Base-by-base conservation (phyloP, 441 rosid species). In the Euphorbia schlechtendalii region DNA sequence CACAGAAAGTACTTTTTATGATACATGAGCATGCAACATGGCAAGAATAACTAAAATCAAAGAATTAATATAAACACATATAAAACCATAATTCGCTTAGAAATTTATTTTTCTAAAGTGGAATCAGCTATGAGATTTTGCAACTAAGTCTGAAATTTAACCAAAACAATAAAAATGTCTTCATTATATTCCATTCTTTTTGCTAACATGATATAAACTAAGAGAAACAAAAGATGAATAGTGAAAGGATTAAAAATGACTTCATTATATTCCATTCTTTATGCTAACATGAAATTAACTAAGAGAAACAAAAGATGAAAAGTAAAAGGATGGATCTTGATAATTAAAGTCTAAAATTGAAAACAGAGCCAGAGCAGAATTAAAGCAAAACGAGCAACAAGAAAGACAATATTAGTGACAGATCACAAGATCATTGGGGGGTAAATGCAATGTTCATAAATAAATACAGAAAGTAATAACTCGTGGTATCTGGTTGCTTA, bases 1-100 rank as follows among this genome's bases (percentile, higher is more conserved):
- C 30, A 27, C 56, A 60, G 61, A 71, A 70, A 69, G 46, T 21
- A 43, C 20, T 18, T 9, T 27, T 27, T 27, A 1, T 27, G 30
- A 27, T 27, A 27, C 30, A 27, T 27, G 30, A 27, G 30, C 30
- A 27, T 4, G 30, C 30, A 27, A 27, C 51, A 40, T 20, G 2
- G 45, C 3, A 53, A 61, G 41, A 34, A 49, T 59, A 24, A 58
- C 52, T 22, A 38, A 59, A 48, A 60, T 25, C 45, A 8, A 22
- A 17, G 32, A 36, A 32, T 3, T 2, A 4, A 18, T 22, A 22
- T 27, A 20, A 32, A 58, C 21, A 21, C 40, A 12, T 32, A 56
- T 25, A 18, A 56, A 8, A 4, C 30, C 30, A 14, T 43, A 25
- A 48, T 52, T 41, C 48, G 15, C n/a, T 22, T 56, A 24, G 46